Percentiles rank a stretch among this genome's conserved stretches.
Evolutionary conservation across 345 rosid genomes (phyloP).

Genomic region (Populus deltoides): DNA sequence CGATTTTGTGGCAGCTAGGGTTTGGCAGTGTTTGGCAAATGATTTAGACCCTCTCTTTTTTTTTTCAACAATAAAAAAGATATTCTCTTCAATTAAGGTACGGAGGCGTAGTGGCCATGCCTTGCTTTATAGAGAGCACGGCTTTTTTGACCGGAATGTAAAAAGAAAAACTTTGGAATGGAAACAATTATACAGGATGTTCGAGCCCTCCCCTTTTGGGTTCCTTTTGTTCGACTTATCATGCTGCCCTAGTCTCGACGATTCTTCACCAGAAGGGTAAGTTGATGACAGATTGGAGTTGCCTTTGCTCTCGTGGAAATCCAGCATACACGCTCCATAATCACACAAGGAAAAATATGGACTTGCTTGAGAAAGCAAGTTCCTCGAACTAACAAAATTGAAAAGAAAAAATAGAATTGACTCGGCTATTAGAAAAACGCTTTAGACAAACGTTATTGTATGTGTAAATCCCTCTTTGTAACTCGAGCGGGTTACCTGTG

Average conservation of each 20-base stretch:
- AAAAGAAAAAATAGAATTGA: no score
- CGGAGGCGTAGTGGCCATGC: neutral
- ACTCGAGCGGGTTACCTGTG: no score
- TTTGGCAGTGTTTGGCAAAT: neutral
- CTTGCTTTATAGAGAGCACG: neutral
- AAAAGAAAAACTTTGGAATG: neutral
- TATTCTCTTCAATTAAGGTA: neutral
- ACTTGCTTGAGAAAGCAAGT: neutral
- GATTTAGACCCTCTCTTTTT: neutral
- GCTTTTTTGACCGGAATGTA: neutral
- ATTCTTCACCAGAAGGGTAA: neutral
- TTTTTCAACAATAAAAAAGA: neutral
- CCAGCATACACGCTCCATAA: neutral
- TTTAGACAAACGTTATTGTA: no score
- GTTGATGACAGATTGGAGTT: neutral
- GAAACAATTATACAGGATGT: neutral
- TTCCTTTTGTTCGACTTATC: neutral
- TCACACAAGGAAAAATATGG: neutral
- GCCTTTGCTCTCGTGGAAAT: neutral
- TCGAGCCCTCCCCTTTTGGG: neutral
- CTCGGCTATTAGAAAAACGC: no score
- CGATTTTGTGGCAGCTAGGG: neutral
- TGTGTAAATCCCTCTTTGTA: no score
- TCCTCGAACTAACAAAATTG: no score
- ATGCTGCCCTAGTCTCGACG: neutral